Percentiles rank a stretch among this genome's conserved stretches.
Conservation (phyloP, 2,329 filamentous ascomycete genomes). For the Diaporthe citrichinensis region DNA sequence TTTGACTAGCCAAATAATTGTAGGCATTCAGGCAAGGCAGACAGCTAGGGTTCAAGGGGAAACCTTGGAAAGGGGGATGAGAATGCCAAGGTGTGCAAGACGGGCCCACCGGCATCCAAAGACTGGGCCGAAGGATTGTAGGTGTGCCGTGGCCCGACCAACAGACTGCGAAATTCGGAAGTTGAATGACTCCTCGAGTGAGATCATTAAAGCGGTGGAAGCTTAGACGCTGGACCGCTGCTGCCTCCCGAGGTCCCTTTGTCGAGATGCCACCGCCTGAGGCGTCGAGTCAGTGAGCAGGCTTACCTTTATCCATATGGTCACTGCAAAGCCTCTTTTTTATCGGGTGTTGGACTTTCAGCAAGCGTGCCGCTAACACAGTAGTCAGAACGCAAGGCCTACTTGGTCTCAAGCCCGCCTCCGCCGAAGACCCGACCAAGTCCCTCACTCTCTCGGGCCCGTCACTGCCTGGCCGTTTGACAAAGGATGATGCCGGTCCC, state of each 20-base stretch:
- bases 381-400: not conserved
- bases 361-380: not conserved
- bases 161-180: not conserved
- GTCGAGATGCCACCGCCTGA: not conserved
- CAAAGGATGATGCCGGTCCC: conserved; percentile 20
- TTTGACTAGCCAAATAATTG: not conserved
- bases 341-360: not conserved
- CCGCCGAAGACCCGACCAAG: not conserved
- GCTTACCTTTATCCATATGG: not conserved
- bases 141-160: not conserved
- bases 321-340: not conserved
- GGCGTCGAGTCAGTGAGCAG: not conserved
- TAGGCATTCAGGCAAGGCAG: conserved; percentile 8
- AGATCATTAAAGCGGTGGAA: not conserved
- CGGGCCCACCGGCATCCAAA: not conserved
- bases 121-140: not conserved
- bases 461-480: not conserved
- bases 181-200: not conserved
- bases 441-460: not conserved
- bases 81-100: not conserved
- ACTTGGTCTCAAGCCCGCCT: not conserved
- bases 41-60: not conserved
- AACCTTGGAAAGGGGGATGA: not conserved
- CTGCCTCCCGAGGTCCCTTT: not conserved
- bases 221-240: not conserved